Base-by-base conservation (phyloP, 2,329 filamentous ascomycete genomes). In the Metarhizium guizhouense region DNA sequence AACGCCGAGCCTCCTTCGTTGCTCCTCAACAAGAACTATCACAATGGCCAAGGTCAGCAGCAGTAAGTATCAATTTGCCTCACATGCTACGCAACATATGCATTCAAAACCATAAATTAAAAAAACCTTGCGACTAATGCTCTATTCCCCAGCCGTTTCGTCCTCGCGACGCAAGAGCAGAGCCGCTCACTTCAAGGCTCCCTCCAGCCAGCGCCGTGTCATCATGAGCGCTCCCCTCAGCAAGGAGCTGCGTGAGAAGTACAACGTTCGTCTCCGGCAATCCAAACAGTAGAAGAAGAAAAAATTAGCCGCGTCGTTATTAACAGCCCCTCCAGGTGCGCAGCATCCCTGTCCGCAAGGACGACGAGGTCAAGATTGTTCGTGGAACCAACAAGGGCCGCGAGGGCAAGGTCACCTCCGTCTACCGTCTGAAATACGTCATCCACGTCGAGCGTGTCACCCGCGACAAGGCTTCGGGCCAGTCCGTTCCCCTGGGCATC, bases 191-290 rank as follows among this genome's bases (percentile, higher is more conserved):
- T 99, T 95, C 86, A 81, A 83, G 75, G 94, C 94, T 67, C 91
- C 92, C 68, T 96, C 92, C 76, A 91, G 88, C 81, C 84, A 90
- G 74, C 92, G 94, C 78, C 90, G 94, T 75, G 83, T 87, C 70
- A 96, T 96, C 82, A 96, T 99, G 92, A 93, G 88, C 81, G 92
- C 94, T 67, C 88, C 90, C 70, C 84, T 96, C 67, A 88, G 83
- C 82, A 95, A 96, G 84, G 94, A 99, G 82, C 86, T 99, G 74
- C 87, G 91, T 74, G 92, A 96, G 80, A 94, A 99, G 86, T 89
- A 99, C 88, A 95, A 95, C 78, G 94, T 96, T 83, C 66, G 88
- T 38, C 74, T 56, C 25, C 25, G 25, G 25, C 25, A 25, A 38
- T 50, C 4, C 20, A 11, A 10, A 14, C 29, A 11, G 20, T 4